Evolutionary conservation across 73 alveolate genomes (phyloP), one percentile per base, ranked within the genome.

Genomic region (Paramecium octaurelia): DNA sequence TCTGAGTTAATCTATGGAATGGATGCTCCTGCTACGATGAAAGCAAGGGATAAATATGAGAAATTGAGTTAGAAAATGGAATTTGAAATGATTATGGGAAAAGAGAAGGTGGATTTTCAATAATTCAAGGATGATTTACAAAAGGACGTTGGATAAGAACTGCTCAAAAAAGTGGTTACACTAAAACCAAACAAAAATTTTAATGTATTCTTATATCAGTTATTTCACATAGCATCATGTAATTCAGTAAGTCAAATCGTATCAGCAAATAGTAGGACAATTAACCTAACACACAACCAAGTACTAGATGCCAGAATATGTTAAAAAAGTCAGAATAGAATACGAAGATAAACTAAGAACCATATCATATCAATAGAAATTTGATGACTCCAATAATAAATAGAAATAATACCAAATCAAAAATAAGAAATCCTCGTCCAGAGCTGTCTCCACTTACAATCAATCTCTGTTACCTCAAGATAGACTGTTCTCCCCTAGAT

Each of bases 231-330:
- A 80, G 91, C 70, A 48, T 44, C 91, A 80, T 46, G 44, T 80
- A 14, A 21, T 80, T 23, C n/a, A 80, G 18, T 80, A 80, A 44
- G 91, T 80, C 3, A 80, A 80, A 80, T 31, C 64, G 1, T 80
- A 80, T 80, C 21, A 80, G 12, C 31, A 80, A 44, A 48, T 80
- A 2, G 91, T 80, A 40, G 57, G 76, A 20, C 14, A 80, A 24
- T 35, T 80, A n/a, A 20, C 91, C 0, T 48, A 40, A 23, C 91
- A 80, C 8, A 40, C 91, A 24, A 24, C 91, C 7, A 80, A 48
- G 20, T 80, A 80, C 20, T 35, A 80, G 29, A 80, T 80, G 91
- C 91, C 91, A 24, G 91, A 80, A 80, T 80, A 80, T 80, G 91
- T 80, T 2, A 80, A 80, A 10, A 80, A 80, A 48, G 75, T 80